These are phyloP conservation scores for Plasmodium gonderi DNA, from an alignment of 169 alveolate species.

Conservation along the genomic window DNA sequence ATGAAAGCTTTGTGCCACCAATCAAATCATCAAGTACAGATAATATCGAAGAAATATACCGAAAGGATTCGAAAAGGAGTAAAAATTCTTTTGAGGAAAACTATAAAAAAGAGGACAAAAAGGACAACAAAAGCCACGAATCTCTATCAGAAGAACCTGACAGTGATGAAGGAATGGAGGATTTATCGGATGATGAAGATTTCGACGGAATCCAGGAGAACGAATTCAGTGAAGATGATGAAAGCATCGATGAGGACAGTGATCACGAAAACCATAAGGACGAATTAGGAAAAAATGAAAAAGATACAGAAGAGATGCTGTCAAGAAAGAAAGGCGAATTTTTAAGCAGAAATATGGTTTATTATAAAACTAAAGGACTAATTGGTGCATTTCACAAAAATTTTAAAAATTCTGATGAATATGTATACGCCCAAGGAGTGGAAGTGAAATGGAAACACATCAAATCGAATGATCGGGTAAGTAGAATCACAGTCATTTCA, in stretches of 20 bases:
- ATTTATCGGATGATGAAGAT: background rate
- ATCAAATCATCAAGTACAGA: conserved; percentile 3
- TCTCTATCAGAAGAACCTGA: background rate
- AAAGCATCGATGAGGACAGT: background rate
- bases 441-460: conserved; percentile 50
- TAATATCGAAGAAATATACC: conserved; percentile 12
- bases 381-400: conserved; percentile 28
- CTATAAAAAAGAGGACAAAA: background rate
- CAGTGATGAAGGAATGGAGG: background rate
- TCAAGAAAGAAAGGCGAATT: background rate
- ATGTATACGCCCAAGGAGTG: conserved; percentile 26
- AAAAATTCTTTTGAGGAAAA: background rate
- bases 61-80: background rate
- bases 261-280: background rate
- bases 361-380: conserved; percentile 54
- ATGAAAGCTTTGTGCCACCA: conserved; percentile 55
- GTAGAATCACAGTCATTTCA: no score
- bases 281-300: background rate
- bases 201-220: background rate
- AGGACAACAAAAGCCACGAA: background rate
- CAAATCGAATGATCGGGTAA: conserved; percentile 31
- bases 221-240: background rate
- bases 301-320: background rate
- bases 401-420: conserved; percentile 56
- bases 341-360: conserved; percentile 15